These are phyloP conservation scores for Cytospora schulzeri DNA, from an alignment of 2,329 filamentous ascomycete species.

Conservation along the genomic window DNA sequence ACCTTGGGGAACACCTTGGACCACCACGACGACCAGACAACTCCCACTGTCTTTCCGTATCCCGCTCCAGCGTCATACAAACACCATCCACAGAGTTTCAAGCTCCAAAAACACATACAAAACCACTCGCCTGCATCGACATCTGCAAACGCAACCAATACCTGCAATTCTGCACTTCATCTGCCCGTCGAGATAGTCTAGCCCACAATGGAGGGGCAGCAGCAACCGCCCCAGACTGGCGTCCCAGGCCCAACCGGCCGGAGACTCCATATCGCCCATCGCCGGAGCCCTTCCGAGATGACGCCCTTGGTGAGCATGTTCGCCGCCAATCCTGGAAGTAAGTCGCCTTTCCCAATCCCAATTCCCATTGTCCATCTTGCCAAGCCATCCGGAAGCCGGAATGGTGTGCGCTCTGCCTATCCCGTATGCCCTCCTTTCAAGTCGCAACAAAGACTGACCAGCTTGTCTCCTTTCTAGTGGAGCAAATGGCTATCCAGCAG, in stretches of 20 bases:
- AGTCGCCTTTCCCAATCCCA: slow-evolving; percentile 41
- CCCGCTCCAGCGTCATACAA: slow-evolving; percentile 20
- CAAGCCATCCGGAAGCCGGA: slow-evolving; percentile 1
- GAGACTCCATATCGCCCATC: slow-evolving; percentile 94
- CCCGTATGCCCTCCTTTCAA: not conserved
- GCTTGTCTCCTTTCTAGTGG: slow-evolving; percentile 62
- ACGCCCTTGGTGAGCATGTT: slow-evolving; percentile 97
- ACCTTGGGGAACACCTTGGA: slow-evolving; percentile 6
- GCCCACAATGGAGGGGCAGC: slow-evolving; percentile 61
- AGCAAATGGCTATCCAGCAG: slow-evolving; percentile 96
- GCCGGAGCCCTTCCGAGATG: slow-evolving; percentile 94
- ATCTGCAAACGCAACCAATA: slow-evolving; percentile 48
- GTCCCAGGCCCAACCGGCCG: slow-evolving; percentile 78
- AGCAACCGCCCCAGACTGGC: slow-evolving; percentile 57
- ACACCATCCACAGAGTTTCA: slow-evolving; percentile 7
- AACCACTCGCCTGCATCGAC: slow-evolving; percentile 26
- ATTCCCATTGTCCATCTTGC: not conserved
- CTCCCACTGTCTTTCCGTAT: slow-evolving; percentile 24
- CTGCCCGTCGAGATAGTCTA: slow-evolving; percentile 33
- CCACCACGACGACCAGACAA: slow-evolving; percentile 23
- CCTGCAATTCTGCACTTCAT: slow-evolving; percentile 41
- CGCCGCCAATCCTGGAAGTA: slow-evolving; percentile 61
- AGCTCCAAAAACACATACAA: slow-evolving; percentile 1
- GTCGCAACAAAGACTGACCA: slow-evolving; percentile 16
- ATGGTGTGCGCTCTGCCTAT: not conserved